Base-by-base conservation (phyloP, 2,329 filamentous ascomycete genomes). In the Hyphodiscus sp. region DNA sequence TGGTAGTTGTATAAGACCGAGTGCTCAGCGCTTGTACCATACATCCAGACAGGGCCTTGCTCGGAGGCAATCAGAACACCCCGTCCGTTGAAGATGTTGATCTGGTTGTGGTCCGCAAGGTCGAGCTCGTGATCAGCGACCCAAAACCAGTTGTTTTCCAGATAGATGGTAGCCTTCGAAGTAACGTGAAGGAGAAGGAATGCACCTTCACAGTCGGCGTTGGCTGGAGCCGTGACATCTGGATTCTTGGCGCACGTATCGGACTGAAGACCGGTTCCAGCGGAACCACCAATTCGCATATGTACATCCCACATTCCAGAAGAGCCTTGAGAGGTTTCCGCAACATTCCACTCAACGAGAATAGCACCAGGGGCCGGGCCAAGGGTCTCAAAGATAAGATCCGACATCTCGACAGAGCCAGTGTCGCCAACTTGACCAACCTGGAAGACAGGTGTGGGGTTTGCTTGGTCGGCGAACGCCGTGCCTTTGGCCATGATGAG, bases 221-320 rank as follows among this genome's bases (percentile, higher is more conserved):
- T 83, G 60, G 85, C 79, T 2, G 72, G 69, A 49, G 86, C 82
- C 6, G 76, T 78, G 15, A 75, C 72, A 49, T 78, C 76, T 43
- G 87, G 87, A 58, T 85, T 87, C 78, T 95, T 95, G 69, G 80
- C 71, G 74, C 91, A 96, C 52, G 77, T 84, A 69, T 89, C 79
- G 18, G 85, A 86, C 71, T 67, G 89, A 16, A 97, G 80, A 60
- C 88, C 73, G 26, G 91, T 95, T 56, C 92, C 92, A 4, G 87
- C 85, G 51, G 86, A 85, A 44, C 94, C 94, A 63, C 91, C 92
- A 63, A 99, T 82, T 66, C 94, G 89, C 73, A 94, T 86, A 76
- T 99, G 94, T n/a, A 91, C 85, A 65, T 99, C 94, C 89, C 91
- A 99, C 72, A 96, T 84, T 58, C 83, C 92, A 19, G 84, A 85